Evolutionary conservation across 148 eudicot genomes (phyloP).

Genomic region (Fallopia convolvulus): DNA sequence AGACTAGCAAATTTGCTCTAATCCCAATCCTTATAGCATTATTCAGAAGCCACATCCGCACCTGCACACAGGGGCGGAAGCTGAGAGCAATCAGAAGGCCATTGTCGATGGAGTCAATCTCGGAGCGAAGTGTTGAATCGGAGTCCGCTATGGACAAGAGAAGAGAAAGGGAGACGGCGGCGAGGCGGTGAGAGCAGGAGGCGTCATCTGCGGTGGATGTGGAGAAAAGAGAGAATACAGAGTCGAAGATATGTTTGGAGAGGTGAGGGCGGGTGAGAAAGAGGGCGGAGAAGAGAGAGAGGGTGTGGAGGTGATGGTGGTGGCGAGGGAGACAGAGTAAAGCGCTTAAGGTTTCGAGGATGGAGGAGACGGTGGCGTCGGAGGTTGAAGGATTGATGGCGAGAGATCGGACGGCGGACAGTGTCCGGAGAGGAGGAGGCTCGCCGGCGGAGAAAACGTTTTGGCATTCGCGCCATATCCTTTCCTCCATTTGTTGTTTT

Average conservation of each 20-base stretch:
- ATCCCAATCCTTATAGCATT: slow-evolving; percentile 32
- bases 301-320: slow-evolving; percentile 19
- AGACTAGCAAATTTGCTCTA: slow-evolving; percentile 47
- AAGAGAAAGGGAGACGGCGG: slow-evolving; percentile 37
- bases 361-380: slow-evolving; percentile 33
- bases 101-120: slow-evolving; percentile 30
- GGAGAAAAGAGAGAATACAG: slow-evolving; percentile 20
- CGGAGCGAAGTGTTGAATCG: not conserved
- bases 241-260: slow-evolving; percentile 20
- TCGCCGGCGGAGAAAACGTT: slow-evolving; percentile 11
- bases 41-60: slow-evolving; percentile 38
- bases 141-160: slow-evolving; percentile 31
- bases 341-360: slow-evolving; percentile 36
- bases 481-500: slow-evolving; percentile 36
- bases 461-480: slow-evolving; percentile 29
- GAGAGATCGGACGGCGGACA: slow-evolving; percentile 36
- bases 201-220: slow-evolving; percentile 21
- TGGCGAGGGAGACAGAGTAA: slow-evolving; percentile 22
- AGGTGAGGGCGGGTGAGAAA: slow-evolving; percentile 35
- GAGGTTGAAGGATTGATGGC: slow-evolving; percentile 51
- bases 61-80: slow-evolving; percentile 33
- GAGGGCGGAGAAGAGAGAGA: slow-evolving; percentile 31
- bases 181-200: slow-evolving; percentile 21
- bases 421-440: slow-evolving; percentile 21
- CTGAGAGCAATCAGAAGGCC: slow-evolving; percentile 31